Base-by-base conservation (phyloP, 1,284 basidiomycete genomes). In the Naganishia albida region DNA sequence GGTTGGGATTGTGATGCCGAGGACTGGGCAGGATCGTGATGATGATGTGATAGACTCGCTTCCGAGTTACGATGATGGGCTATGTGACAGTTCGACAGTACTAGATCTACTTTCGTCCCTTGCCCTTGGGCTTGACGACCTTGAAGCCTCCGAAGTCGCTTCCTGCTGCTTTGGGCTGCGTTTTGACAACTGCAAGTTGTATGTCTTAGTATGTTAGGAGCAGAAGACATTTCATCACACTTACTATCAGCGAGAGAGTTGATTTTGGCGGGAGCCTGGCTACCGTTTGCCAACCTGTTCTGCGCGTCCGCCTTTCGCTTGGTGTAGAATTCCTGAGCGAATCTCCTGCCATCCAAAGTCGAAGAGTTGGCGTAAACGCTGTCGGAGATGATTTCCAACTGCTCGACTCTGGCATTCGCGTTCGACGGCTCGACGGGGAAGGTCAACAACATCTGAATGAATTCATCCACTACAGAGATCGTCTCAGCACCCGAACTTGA, bases 341-440 rank as follows among this genome's bases (percentile, higher is more conserved):
- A 99, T 34, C 94, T 85, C 62, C 94, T 85, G 0, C 96, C 96
- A 73, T 99, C 93, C 46, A 99, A 84, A 1, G 91, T 99, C 26
- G 91, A 90, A 72, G 90, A 93, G 73, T 90, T 93, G 44, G 91
- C 89, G 75, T 99, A 99, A 64, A 99, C 91, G 49, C 88, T 82
- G 75, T 96, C 93, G 23, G 89, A 88, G 69, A 97, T 95, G 74
- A 95, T 88, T 79, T 96, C 93, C 44, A 88, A 80, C 1, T 89
- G 89, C 39, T 80, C 79, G 28, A 75, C 71, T 38, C 73, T 69
- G 44, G 67, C 57, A 10, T 34, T 34, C 3, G 87, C 84, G 44
- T 86, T 80, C 69, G 93, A 90, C 13, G 91, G 89, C 71, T 96
- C 92, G 50, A 95, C 78, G 7, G 93, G 90, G 82, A 96, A 95